These are phyloP conservation scores for Pythium volutum DNA, from an alignment of 352 stramenopile species.

Conservation along the genomic window DNA sequence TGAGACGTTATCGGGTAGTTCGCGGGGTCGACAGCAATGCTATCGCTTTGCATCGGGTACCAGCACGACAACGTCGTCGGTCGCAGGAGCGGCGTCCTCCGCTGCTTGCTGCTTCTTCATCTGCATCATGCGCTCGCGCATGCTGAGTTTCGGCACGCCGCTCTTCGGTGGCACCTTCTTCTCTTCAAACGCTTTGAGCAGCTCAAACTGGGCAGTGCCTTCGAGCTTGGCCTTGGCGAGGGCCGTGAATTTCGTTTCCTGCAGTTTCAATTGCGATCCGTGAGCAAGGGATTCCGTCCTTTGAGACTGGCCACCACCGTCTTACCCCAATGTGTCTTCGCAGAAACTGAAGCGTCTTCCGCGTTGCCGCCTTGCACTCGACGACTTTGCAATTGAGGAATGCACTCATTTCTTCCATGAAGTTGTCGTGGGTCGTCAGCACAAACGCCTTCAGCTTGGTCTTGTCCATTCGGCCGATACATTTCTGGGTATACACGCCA, in stretches of 20 bases:
- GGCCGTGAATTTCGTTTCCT: conserved; percentile 52
- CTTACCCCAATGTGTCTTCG: conserved; percentile 49
- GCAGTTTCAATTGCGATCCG: neutral
- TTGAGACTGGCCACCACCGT: neutral
- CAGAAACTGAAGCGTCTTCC: conserved; percentile 47
- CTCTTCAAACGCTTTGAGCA: conserved; percentile 57
- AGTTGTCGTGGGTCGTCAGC: conserved; percentile 32
- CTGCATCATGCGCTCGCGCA: conserved; percentile 29
- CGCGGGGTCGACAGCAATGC: too few species aligned
- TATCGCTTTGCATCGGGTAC: conserved; percentile 17
- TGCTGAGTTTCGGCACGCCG: conserved; percentile 26
- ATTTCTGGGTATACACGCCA: conserved; percentile 48
- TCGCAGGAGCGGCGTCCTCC: neutral
- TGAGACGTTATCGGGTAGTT: too few species aligned
- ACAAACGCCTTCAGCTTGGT: conserved; percentile 38
- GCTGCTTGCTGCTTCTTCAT: conserved; percentile 29
- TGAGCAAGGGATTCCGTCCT: neutral
- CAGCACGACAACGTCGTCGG: conserved; percentile 16
- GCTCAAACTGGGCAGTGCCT: conserved; percentile 48
- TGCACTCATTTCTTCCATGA: conserved; percentile 50
- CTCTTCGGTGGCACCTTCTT: conserved; percentile 27
- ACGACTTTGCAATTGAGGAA: conserved; percentile 72
- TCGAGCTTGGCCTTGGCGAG: conserved; percentile 58
- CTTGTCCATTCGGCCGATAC: conserved; percentile 45
- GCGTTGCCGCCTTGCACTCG: conserved; percentile 58